Evolutionary conservation across 352 stramenopile species (phyloP), one percentile per base, ranked within the genome.

Genomic region (Halophytophthora batemanensis): DNA sequence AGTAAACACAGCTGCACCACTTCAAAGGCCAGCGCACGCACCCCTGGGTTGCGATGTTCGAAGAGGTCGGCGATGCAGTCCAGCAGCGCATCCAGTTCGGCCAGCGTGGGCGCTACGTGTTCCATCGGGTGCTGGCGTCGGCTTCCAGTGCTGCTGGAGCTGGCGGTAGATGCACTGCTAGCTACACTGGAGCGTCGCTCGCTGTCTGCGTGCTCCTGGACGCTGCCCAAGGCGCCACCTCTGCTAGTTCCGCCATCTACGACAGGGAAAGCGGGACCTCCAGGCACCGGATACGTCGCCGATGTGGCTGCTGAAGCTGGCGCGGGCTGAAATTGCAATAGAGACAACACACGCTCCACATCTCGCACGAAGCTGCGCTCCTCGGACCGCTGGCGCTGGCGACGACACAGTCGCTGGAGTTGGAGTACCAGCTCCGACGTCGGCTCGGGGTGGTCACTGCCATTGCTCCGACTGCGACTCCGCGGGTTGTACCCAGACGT

Each of bases 41-140:
- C 75, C 8, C 87, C 76, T 2, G 61, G 48, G 41, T 92, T 88
- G 6, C 82, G 71, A 46, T 92, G 82, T 17, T 70, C 62, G 49
- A 93, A 87, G 33, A 95, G 53, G 18, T 86, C 66, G 1, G 68
- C 66, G 53, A 93, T 86, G 46, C 77, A 86, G 42, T 87, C 63
- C 15, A 90, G 51, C 15, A 90, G 57, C n/a, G 78, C 57, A 41
- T 80, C 67, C n/a, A 87, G 69, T 46, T 86, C 74, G 19, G 57
- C 44, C 8, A 71, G 47, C 14, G 63, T 71, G 45, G 63, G 46
- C 29, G 49, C 49, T 36, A 59, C 53, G 36, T 45, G 46, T 1
- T 36, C 41, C 38, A 39, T 35, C 23, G 56, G 44, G 15, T 49
- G 22, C 21, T 47, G 50, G 31, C 61, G 48, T 53, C 44, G 53